Conservation (phyloP, 83 land plant genomes). For the Larix sibirica region DNA sequence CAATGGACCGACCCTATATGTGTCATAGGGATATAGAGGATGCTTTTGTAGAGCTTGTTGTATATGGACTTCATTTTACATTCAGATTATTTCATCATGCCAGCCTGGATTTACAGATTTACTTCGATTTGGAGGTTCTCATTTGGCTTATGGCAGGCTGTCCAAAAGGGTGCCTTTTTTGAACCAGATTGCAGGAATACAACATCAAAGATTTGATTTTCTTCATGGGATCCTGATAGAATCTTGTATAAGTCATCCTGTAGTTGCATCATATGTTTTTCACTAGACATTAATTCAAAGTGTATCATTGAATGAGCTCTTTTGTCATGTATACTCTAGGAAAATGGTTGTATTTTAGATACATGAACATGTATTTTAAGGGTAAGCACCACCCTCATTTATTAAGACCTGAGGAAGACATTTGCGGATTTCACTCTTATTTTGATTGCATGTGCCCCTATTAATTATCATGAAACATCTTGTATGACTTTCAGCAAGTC, state of each 20-base stretch:
- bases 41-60: slow-evolving; percentile 12
- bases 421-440: neutral
- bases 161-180: slow-evolving; percentile 8
- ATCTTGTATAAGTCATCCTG: neutral
- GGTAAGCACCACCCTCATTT: neutral
- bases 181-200: slow-evolving; percentile 10
- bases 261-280: slow-evolving; percentile 2
- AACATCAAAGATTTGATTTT: slow-evolving; percentile 13
- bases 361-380: slow-evolving; percentile 8
- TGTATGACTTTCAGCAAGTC: slow-evolving; percentile 1
- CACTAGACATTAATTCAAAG: neutral
- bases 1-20: neutral
- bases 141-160: slow-evolving; percentile 3
- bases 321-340: neutral
- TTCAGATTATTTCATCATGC: slow-evolving; percentile 7
- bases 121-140: neutral
- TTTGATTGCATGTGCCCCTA: neutral
- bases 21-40: neutral
- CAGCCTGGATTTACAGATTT: slow-evolving; percentile 6
- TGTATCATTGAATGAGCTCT: slow-evolving; percentile 12
- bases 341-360: slow-evolving; percentile 7
- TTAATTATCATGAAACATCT: neutral
- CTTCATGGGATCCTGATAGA: slow-evolving; percentile 11
- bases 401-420: slow-evolving; percentile 5
- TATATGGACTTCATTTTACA: slow-evolving; percentile 1